phyloP scores from a whole-genome alignment of 23 red algal genomes.

The Gracilaria caudata region DNA sequence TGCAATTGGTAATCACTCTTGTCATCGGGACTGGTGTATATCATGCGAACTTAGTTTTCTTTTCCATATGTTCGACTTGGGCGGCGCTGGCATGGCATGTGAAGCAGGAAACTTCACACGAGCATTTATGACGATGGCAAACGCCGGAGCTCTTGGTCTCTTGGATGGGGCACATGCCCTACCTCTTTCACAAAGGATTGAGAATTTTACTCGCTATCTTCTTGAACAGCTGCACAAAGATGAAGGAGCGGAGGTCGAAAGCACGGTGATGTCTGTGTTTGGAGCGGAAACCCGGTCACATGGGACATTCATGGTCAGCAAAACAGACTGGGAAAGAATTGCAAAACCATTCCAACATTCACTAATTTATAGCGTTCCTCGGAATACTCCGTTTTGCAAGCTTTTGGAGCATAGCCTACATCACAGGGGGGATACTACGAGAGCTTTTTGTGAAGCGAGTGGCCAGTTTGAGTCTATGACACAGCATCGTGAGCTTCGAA shows the following conservation, averaged over 20 bases:
- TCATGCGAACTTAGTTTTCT: slow-evolving; percentile 90
- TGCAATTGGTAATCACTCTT: slow-evolving; percentile 79
- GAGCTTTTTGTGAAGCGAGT: slow-evolving; percentile 74
- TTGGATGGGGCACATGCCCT: slow-evolving; percentile 74
- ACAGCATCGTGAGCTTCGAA: slow-evolving; percentile 63
- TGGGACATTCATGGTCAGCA: slow-evolving; percentile 58
- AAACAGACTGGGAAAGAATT: slow-evolving; percentile 65
- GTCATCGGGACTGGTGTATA: slow-evolving; percentile 78
- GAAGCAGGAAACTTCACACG: slow-evolving; percentile 89
- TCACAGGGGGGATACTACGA: slow-evolving; percentile 42
- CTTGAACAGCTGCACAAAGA: slow-evolving; percentile 90
- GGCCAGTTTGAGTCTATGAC: slow-evolving; percentile 76
- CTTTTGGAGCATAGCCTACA: slow-evolving; percentile 57
- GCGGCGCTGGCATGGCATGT: slow-evolving; percentile 76
- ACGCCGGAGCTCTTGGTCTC: slow-evolving; percentile 85
- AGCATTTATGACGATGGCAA: slow-evolving; percentile 86
- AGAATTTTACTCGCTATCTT: slow-evolving; percentile 87
- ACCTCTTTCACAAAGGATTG: slow-evolving; percentile 73
- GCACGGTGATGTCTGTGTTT: slow-evolving; percentile 64
- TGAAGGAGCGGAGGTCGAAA: slow-evolving; percentile 27
- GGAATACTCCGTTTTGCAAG: slow-evolving; percentile 28
- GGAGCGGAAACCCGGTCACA: slow-evolving; percentile 58
- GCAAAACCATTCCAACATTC: slow-evolving; percentile 69
- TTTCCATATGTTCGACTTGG: slow-evolving; percentile 93
- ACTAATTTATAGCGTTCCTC: slow-evolving; percentile 36